Evolutionary conservation across 257 asterid species (phyloP).

Genomic region (Solanum clarkiae): DNA sequence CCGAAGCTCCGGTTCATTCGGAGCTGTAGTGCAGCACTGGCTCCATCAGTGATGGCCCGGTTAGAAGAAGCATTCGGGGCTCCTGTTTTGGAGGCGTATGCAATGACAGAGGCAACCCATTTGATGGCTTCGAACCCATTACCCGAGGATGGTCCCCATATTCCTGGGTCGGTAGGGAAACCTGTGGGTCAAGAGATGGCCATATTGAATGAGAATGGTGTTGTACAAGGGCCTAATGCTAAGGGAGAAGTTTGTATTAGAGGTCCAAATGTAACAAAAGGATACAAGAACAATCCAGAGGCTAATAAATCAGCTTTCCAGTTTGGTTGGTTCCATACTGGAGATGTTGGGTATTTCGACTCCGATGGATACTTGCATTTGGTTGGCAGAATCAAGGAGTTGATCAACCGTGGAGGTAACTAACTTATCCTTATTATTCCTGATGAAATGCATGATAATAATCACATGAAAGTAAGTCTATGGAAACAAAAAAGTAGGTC

Average conservation of each 20-base stretch:
- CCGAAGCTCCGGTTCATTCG: conserved; percentile 89
- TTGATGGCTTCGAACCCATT: conserved; percentile 84
- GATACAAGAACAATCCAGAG: conserved; percentile 77
- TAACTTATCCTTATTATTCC: neutral
- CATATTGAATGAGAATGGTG: conserved; percentile 58
- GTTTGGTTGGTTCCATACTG: conserved; percentile 90
- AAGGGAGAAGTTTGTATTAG: conserved; percentile 85
- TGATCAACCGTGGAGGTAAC: conserved; percentile 94
- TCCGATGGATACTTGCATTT: conserved; percentile 81
- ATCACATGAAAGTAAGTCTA: neutral
- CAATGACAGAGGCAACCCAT: conserved; percentile 92
- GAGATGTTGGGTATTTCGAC: conserved; percentile 69
- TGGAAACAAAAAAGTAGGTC: neutral
- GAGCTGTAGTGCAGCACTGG: conserved; percentile 96
- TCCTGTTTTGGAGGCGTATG: conserved; percentile 86
- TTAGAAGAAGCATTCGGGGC: conserved; percentile 80
- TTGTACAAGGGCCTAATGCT: conserved; percentile 33
- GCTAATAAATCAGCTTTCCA: conserved; percentile 69
- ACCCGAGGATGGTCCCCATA: conserved; percentile 69
- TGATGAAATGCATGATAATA: neutral
- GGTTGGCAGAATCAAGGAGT: conserved; percentile 85
- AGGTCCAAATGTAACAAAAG: conserved; percentile 75
- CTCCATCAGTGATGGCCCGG: conserved; percentile 68
- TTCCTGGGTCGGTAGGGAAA: conserved; percentile 74
- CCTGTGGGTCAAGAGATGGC: conserved; percentile 96